A percentile compares a stretch with the other conserved stretches of the same genome.
Conservation (phyloP, 495 filamentous ascomycete species). For the Filosporella fistucella region DNA sequence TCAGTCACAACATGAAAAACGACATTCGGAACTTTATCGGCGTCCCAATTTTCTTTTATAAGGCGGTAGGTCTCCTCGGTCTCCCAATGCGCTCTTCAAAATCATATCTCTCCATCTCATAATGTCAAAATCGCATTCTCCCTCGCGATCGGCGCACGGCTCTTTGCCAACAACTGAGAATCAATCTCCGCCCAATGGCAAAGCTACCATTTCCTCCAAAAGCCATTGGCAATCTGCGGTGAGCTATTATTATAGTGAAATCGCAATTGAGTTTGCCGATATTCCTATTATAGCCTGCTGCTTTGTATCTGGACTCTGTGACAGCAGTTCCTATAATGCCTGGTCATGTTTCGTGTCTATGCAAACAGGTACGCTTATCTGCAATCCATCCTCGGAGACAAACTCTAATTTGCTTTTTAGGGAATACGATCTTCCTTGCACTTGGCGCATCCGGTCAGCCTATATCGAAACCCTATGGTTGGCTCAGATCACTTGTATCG, state of each 20-base stretch:
- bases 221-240: not conserved
- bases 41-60: too few relatives aligned
- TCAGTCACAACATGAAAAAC: too few relatives aligned
- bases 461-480: constrained; percentile 48
- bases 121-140: not conserved
- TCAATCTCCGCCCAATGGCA: constrained; percentile 5
- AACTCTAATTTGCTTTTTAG: constrained; percentile 26
- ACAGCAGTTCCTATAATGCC: constrained; percentile 57
- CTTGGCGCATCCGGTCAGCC: constrained; percentile 54
- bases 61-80: too few relatives aligned
- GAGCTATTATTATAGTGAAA: constrained; percentile 22
- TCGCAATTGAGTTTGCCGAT: constrained; percentile 43
- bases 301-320: constrained; percentile 54
- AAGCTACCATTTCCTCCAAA: not conserved
- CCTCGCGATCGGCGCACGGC: not conserved
- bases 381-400: not conserved
- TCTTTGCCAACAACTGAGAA: constrained; percentile 17
- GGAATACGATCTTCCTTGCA: constrained; percentile 65
- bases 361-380: constrained; percentile 44
- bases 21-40: too few relatives aligned
- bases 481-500: constrained; percentile 60
- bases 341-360: constrained; percentile 59
- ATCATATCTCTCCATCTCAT: not conserved
- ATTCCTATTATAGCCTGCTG: constrained; percentile 50
- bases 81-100: not conserved